These are phyloP conservation scores for Niveomyces coronatus DNA, from an alignment of 2,329 filamentous ascomycete species.

Conservation along the genomic window DNA sequence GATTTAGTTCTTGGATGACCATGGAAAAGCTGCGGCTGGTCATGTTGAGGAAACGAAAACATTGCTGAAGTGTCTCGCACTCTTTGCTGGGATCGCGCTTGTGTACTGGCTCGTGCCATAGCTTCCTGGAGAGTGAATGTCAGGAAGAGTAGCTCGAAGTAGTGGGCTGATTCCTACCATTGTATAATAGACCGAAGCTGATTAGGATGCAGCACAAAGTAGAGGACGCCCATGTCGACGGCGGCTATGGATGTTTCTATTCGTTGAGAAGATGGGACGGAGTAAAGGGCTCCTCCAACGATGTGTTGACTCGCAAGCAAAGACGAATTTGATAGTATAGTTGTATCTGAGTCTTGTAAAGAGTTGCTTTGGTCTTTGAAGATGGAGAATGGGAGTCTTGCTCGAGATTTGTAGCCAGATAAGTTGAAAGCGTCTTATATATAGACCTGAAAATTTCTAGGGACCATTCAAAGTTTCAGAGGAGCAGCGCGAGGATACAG, in stretches of 20 bases:
- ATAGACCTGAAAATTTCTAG: no score
- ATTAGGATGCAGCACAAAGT: conserved; percentile 64
- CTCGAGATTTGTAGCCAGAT: no score
- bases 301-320: no score
- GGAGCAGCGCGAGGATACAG: no score
- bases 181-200: conserved; percentile 77
- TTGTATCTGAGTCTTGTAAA: no score
- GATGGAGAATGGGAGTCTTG: no score
- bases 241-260: conserved; percentile 12
- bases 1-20: conserved; percentile 92
- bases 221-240: conserved; percentile 55
- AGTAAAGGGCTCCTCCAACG: no score
- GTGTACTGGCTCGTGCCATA: conserved; percentile 94
- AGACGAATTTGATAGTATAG: no score
- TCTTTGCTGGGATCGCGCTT: conserved; percentile 69
- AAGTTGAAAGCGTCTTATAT: no score
- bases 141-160: conserved; percentile 9
- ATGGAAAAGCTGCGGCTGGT: conserved; percentile 89
- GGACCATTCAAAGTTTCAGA: no score
- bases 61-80: conserved; percentile 61
- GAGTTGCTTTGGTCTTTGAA: no score
- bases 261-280: not conserved
- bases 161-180: conserved; percentile 50
- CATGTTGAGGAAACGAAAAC: conserved; percentile 75
- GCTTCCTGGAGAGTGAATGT: conserved; percentile 52